These are phyloP conservation scores for Ophiostoma quercus DNA, from an alignment of 2,329 filamentous ascomycete species.

Conservation along the genomic window DNA sequence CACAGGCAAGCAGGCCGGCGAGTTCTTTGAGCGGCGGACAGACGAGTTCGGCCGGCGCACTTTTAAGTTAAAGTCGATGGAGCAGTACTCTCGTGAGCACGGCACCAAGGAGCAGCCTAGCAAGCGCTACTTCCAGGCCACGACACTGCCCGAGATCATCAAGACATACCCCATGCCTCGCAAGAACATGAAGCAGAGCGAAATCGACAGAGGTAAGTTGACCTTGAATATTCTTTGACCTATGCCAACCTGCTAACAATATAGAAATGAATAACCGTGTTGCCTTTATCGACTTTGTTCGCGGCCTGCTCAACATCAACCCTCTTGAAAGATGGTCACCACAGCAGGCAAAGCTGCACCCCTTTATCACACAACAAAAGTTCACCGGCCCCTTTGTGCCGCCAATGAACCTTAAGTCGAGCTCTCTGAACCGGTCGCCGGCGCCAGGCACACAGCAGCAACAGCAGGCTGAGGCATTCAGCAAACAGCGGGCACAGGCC, in stretches of 20 bases:
- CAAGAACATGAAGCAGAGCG: slow-evolving; percentile 98
- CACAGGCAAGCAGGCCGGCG: slow-evolving; percentile 94
- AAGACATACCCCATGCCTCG: slow-evolving; percentile 96
- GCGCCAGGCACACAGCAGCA: slow-evolving; percentile 93
- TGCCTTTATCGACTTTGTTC: slow-evolving; percentile 96
- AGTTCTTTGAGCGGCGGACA: slow-evolving; percentile 89
- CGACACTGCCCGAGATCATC: slow-evolving; percentile 91
- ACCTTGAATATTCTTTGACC: neutral
- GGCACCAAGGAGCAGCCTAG: slow-evolving; percentile 96
- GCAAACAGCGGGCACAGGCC: slow-evolving; percentile 80
- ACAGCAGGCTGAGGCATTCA: slow-evolving; percentile 87
- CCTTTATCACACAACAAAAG: slow-evolving; percentile 98
- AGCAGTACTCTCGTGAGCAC: slow-evolving; percentile 93
- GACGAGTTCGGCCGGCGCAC: slow-evolving; percentile 91
- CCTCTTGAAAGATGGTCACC: slow-evolving; percentile 96
- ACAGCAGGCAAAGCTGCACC: slow-evolving; percentile 93
- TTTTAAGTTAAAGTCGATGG: slow-evolving; percentile 93
- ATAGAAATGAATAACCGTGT: slow-evolving; percentile 97
- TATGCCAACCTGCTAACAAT: neutral
- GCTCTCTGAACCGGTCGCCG: slow-evolving; percentile 76
- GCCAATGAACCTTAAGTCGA: slow-evolving; percentile 91
- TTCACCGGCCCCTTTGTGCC: slow-evolving; percentile 94
- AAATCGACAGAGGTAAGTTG: slow-evolving; percentile 83
- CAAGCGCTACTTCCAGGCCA: slow-evolving; percentile 98
- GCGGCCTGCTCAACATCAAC: slow-evolving; percentile 88